Percentiles rank a stretch among this genome's conserved stretches.
Evolutionary conservation across 345 rosid species (phyloP).

Genomic region (Citrus cavaleriei): DNA sequence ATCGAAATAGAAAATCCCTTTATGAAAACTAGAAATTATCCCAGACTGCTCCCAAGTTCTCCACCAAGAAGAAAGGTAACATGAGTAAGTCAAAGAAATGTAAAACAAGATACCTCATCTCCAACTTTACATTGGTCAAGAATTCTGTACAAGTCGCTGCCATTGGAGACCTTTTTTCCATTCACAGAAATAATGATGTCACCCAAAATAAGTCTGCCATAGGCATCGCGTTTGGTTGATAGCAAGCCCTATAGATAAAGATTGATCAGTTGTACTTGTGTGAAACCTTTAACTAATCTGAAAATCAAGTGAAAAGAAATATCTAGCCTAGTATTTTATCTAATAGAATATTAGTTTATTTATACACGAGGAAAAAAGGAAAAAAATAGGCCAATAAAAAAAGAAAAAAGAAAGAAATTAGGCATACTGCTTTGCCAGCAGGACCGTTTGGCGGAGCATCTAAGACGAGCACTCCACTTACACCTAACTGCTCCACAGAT

Average conservation of each 20-base stretch:
- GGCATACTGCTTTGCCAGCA: conserved; percentile 91
- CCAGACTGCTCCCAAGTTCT: not conserved
- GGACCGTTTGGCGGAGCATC: conserved; percentile 95
- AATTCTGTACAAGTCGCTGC: conserved; percentile 87
- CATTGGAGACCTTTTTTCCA: conserved; percentile 68
- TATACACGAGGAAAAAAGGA: not conserved
- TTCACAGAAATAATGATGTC: conserved; percentile 90
- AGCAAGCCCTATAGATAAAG: conserved; percentile 60
- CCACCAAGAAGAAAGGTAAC: not conserved
- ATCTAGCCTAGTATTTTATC: not conserved
- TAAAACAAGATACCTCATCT: conserved; percentile 46
- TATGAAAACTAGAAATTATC: not conserved
- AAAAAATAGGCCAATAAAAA: too few relatives aligned
- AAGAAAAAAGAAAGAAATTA: conserved; percentile 3
- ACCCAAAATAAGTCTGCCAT: conserved; percentile 87
- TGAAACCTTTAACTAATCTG: not conserved
- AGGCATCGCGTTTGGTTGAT: conserved; percentile 81
- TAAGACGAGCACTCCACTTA: conserved; percentile 94
- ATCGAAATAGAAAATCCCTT: not conserved
- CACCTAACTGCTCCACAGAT: conserved; percentile 92
- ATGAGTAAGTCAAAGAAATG: not conserved
- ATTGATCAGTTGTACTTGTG: conserved; percentile 2
- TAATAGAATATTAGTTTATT: not conserved
- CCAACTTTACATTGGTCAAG: conserved; percentile 94
- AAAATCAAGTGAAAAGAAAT: not conserved